Evolutionary conservation across 768 basidiomycete genomes (phyloP).

Genomic region (Xerocomus brunneocitrinus): DNA sequence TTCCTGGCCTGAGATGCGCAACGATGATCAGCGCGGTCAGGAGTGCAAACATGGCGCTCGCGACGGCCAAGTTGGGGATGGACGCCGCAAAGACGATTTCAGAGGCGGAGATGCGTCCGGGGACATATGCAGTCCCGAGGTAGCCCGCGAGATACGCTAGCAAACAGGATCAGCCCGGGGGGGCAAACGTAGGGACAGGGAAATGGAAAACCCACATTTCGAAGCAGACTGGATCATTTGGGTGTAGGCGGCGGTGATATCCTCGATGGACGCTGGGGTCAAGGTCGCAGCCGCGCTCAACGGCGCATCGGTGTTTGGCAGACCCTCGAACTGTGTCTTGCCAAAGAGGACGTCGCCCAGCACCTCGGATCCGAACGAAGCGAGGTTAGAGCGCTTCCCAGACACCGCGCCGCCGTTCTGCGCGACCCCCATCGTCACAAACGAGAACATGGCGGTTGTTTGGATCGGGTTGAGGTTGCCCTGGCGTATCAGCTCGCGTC

Average conservation of each 20-base stretch:
- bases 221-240: conserved; percentile 17
- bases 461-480: conserved; percentile 24
- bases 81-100: conserved; percentile 24
- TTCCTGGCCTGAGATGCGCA: conserved; percentile 21
- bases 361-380: conserved; percentile 13
- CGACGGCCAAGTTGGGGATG: conserved; percentile 23
- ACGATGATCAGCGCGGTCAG: conserved; percentile 18
- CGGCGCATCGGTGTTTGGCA: conserved; percentile 1
- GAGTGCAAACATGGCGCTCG: conserved; percentile 23
- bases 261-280: conserved; percentile 3
- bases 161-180: no score
- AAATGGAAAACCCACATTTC: conserved; percentile 11
- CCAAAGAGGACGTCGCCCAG: conserved; percentile 22
- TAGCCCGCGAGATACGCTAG: conserved; percentile 14
- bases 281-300: not conserved
- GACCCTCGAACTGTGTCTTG: conserved; percentile 5
- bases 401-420: not conserved
- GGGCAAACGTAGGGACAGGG: not conserved
- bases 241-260: conserved; percentile 19
- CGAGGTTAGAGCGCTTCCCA: not conserved
- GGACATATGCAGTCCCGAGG: conserved; percentile 27
- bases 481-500: conserved; percentile 12
- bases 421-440: conserved; percentile 12
- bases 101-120: conserved; percentile 20
- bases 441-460: conserved; percentile 22